Percentiles rank a stretch among this genome's conserved stretches.
These are phyloP conservation scores for Psilocybe tampanensis DNA, from an alignment of 768 basidiomycete genomes.

Conservation along the genomic window DNA sequence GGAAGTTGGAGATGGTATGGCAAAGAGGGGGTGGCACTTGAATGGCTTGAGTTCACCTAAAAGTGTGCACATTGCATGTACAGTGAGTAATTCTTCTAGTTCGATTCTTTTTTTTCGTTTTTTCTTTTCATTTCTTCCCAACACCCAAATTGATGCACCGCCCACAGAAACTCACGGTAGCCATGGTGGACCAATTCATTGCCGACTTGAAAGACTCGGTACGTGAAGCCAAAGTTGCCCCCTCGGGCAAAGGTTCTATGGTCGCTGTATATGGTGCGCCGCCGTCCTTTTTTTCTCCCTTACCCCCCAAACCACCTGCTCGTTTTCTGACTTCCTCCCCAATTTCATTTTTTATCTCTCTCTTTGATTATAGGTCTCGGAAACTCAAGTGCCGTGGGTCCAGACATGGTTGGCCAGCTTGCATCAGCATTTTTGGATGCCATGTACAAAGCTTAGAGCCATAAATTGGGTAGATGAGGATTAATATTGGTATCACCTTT, in stretches of 20 bases:
- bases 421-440: slow-evolving; percentile 83
- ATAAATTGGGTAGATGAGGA: too few relatives aligned
- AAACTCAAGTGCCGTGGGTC: slow-evolving; percentile 80
- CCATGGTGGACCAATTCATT: slow-evolving; percentile 75
- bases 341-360: not conserved
- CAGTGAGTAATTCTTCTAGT: slow-evolving; percentile 51
- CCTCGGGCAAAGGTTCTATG: slow-evolving; percentile 83
- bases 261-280: slow-evolving; percentile 85
- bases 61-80: slow-evolving; percentile 92
- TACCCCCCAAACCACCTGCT: not conserved
- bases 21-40: slow-evolving; percentile 86
- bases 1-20: slow-evolving; percentile 90
- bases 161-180: slow-evolving; percentile 75
- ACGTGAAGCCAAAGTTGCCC: slow-evolving; percentile 63
- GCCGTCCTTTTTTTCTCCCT: not conserved
- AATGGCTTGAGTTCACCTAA: slow-evolving; percentile 80
- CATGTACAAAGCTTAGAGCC: slow-evolving; percentile 73
- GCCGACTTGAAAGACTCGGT: slow-evolving; percentile 83
- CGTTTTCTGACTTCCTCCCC: not conserved
- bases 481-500: not conserved
- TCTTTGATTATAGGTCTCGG: slow-evolving; percentile 63
- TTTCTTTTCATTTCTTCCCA: not conserved
- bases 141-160: not conserved
- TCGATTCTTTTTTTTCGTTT: not conserved
- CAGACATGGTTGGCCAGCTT: slow-evolving; percentile 74